A percentile compares a stretch with the other conserved stretches of the same genome.
phyloP scores from a whole-genome alignment of 192 early-diverging fungal species.

The Entophlyctis helioformis region DNA sequence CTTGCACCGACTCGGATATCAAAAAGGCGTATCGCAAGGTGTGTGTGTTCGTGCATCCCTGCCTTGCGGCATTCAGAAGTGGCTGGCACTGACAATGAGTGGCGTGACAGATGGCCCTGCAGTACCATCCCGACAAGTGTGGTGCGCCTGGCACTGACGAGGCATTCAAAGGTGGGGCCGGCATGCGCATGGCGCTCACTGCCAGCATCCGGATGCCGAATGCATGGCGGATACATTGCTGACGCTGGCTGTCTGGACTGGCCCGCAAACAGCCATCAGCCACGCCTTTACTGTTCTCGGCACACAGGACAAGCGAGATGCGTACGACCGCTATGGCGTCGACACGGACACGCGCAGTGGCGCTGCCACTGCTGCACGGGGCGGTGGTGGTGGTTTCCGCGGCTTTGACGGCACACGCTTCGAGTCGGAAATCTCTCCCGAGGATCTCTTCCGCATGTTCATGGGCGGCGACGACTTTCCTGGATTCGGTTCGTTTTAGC shows the following conservation, averaged over 20 bases:
- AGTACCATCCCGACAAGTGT: constrained; percentile 95
- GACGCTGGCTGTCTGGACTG: background rate
- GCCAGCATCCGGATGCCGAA: background rate
- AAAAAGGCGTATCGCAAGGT: constrained; percentile 92
- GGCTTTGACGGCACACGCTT: constrained; percentile 16
- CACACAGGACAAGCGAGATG: constrained; percentile 69
- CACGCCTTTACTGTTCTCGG: constrained; percentile 84
- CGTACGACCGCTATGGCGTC: constrained; percentile 78
- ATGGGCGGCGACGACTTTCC: constrained; percentile 56
- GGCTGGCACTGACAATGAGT: background rate
- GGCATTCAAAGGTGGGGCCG: constrained; percentile 74
- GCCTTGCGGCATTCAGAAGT: background rate
- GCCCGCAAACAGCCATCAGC: constrained; percentile 59
- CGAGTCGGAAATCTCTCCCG: constrained; percentile 74
- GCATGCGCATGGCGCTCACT: background rate
- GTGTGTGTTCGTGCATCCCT: background rate
- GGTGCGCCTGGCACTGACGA: constrained; percentile 89
- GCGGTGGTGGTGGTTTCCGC: constrained; percentile 19
- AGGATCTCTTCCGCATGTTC: constrained; percentile 95
- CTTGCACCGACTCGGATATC: constrained; percentile 66
- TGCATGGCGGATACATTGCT: background rate
- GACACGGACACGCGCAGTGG: constrained; percentile 43
- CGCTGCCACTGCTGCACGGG: constrained; percentile 20
- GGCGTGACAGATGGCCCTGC: constrained; percentile 58
- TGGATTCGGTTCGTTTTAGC: constrained; percentile 3